Evolutionary conservation across 768 basidiomycete species (phyloP).

Genomic region (Clitopilus passeckerianus): DNA sequence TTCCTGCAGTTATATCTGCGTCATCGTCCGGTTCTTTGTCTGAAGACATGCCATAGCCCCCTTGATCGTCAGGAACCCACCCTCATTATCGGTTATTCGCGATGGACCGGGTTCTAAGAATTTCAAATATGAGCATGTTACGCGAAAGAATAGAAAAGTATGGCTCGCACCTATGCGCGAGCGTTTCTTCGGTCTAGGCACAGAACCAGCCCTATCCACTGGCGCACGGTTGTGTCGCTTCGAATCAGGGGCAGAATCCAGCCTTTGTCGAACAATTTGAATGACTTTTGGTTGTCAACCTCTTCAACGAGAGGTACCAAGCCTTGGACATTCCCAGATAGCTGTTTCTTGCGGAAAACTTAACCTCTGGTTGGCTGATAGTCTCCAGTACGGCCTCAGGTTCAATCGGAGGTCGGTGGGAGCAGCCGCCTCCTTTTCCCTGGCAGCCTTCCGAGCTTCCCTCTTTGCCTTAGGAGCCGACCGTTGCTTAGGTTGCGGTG

Average conservation of each 20-base stretch:
- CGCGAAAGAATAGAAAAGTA: background rate
- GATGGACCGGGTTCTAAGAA: background rate
- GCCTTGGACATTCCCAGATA: constrained; percentile 18
- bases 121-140: background rate
- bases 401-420: no score
- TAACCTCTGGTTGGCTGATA: constrained; percentile 21
- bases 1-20: constrained; percentile 17
- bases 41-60: constrained; percentile 40
- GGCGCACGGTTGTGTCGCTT: constrained; percentile 55
- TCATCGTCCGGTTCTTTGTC: constrained; percentile 40
- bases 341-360: constrained; percentile 19
- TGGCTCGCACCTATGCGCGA: constrained; percentile 37
- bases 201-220: constrained; percentile 36
- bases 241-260: constrained; percentile 83
- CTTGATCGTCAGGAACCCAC: background rate
- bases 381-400: no score
- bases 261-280: constrained; percentile 78
- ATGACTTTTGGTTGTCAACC: constrained; percentile 68
- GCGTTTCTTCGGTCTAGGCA: constrained; percentile 49
- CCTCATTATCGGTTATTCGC: background rate
- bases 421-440: no score
- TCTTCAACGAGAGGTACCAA: constrained; percentile 60
- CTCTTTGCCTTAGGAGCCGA: no score
- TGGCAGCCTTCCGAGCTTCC: no score
- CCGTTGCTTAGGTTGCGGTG: constrained; percentile 28